Conservation (phyloP, 257 asterid genomes). For the Cynanchum wilfordii region DNA sequence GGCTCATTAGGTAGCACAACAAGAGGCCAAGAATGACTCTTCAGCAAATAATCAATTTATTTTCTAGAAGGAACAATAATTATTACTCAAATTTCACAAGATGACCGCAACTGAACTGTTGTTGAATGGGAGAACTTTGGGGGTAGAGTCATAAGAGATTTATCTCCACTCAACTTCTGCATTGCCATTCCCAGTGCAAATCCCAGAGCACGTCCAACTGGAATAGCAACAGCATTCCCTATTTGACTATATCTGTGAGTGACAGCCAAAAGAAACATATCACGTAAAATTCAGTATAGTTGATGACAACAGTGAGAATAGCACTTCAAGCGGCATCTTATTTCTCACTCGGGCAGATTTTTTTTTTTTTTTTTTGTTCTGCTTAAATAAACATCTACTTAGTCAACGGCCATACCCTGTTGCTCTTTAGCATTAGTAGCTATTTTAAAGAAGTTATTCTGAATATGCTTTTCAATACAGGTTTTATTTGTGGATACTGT, state of each 20-base stretch:
- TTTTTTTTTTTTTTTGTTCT: too few species aligned
- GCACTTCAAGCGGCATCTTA: not conserved
- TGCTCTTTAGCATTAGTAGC: not conserved
- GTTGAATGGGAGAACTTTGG: constrained; percentile 35
- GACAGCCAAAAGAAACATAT: not conserved
- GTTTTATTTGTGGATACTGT: too few species aligned
- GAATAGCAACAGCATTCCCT: constrained; percentile 53
- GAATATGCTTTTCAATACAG: not conserved
- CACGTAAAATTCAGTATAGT: not conserved
- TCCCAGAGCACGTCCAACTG: constrained; percentile 49
- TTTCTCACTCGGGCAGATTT: not conserved
- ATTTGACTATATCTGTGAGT: constrained; percentile 24
- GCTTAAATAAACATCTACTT: not conserved
- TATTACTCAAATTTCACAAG: not conserved
- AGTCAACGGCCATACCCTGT: not conserved
- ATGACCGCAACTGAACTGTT: constrained; percentile 1
- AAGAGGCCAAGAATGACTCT: not conserved
- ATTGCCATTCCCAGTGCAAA: constrained; percentile 45
- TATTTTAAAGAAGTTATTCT: too few species aligned
- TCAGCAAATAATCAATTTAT: not conserved
- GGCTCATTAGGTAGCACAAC: not conserved
- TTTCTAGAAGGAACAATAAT: not conserved
- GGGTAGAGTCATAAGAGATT: constrained; percentile 42
- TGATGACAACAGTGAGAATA: not conserved
- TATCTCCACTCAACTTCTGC: constrained; percentile 34